These are phyloP conservation scores for Striga hermonthica DNA, from an alignment of 305 asterid species.

Conservation along the genomic window DNA sequence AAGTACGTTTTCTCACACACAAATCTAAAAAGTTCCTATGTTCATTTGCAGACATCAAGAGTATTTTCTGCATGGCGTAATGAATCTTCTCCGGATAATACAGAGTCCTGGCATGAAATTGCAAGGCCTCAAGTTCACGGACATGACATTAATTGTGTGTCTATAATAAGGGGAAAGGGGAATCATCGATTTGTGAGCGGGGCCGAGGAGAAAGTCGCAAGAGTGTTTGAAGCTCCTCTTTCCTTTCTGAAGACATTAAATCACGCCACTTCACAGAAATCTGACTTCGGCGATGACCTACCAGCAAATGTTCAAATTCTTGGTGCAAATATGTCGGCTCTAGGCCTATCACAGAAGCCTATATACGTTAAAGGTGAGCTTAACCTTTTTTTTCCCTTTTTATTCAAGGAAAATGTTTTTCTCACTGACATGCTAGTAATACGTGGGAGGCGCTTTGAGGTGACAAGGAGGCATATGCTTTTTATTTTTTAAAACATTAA, in stretches of 20 bases:
- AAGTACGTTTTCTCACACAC: too few species aligned
- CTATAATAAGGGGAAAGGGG: constrained; percentile 71
- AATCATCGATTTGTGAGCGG: constrained; percentile 89
- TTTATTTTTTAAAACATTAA: background rate
- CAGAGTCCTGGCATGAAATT: constrained; percentile 89
- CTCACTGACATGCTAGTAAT: background rate
- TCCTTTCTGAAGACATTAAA: constrained; percentile 82
- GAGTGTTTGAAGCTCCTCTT: constrained; percentile 95
- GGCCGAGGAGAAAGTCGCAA: constrained; percentile 90
- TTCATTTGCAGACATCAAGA: constrained; percentile 72
- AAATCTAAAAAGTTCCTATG: constrained; percentile 7
- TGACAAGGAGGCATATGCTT: too few species aligned
- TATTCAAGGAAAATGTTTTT: too few species aligned
- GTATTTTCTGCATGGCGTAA: constrained; percentile 73
- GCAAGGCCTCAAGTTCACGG: constrained; percentile 99
- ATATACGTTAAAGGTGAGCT: constrained; percentile 73
- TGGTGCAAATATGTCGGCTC: constrained; percentile 97
- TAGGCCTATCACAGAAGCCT: constrained; percentile 96
- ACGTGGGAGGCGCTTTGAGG: too few species aligned
- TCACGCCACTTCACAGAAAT: constrained; percentile 48
- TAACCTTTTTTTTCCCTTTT: background rate
- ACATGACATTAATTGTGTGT: constrained; percentile 87
- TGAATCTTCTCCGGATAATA: constrained; percentile 37
- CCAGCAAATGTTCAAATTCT: constrained; percentile 68
- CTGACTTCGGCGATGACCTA: constrained; percentile 48